Evolutionary conservation across 352 stramenopile genomes (phyloP).

Genomic region (Phytophthora chlamydospora): DNA sequence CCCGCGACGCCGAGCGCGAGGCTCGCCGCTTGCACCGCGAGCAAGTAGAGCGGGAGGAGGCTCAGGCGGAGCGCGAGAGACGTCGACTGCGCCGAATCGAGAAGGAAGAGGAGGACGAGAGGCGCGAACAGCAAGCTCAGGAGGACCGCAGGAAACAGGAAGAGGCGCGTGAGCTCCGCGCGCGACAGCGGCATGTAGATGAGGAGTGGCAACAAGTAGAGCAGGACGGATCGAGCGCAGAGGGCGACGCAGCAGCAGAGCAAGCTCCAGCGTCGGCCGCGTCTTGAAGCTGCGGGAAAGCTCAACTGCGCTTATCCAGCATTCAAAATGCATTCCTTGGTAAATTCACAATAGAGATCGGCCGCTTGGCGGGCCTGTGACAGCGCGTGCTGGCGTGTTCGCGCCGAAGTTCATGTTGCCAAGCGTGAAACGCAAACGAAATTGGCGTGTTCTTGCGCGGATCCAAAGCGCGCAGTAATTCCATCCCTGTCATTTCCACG

Average conservation of each 20-base stretch:
- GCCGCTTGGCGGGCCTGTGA: neutral
- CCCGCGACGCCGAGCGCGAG: conserved; percentile 60
- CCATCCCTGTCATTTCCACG: conserved; percentile 7
- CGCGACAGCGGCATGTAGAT: conserved; percentile 46
- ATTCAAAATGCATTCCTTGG: conserved; percentile 14
- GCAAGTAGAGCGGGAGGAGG: conserved; percentile 62
- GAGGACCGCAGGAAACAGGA: conserved; percentile 54
- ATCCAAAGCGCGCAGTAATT: conserved; percentile 20
- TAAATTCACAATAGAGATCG: conserved; percentile 32
- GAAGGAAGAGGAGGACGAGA: conserved; percentile 63
- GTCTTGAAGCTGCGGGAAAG: conserved; percentile 2
- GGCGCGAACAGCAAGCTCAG: conserved; percentile 42
- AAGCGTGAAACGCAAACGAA: conserved; percentile 24
- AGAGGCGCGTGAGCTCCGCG: conserved; percentile 57
- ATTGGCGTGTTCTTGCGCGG: conserved; percentile 1
- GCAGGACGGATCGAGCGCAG: conserved; percentile 19
- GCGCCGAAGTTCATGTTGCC: conserved; percentile 14
- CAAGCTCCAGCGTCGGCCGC: neutral
- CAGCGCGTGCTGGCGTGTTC: conserved; percentile 1
- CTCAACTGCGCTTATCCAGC: neutral
- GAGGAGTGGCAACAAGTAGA: conserved; percentile 36
- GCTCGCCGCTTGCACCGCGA: conserved; percentile 53
- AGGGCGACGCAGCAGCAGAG: conserved; percentile 6
- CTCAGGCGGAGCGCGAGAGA: conserved; percentile 55
- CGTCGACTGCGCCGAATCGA: conserved; percentile 65